Base-by-base conservation (phyloP, 164 flowering plant species). In the Macadamia integrifolia region DNA sequence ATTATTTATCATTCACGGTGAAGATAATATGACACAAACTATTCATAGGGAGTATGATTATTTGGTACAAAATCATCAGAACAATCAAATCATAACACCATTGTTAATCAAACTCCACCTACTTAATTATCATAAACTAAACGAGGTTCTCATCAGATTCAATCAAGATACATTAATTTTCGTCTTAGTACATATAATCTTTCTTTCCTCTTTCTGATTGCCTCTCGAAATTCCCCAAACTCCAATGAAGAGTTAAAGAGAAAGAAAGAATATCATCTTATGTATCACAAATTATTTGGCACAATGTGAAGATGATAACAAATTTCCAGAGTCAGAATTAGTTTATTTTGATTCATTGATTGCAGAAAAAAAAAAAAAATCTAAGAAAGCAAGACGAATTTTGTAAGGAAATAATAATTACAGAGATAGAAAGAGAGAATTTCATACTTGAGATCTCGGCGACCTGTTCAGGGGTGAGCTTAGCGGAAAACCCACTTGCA, bases 401-500 rank as follows among this genome's bases (percentile, higher is more conserved):
- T 35, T n/a, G 1, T 40, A 23, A 23, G 23, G 0, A 23, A 23
- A 23, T 23, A 18, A 13, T 13, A 61, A 17, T 35, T 3, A 10
- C 5, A 29, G 13, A 31, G n/a, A 46, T 15, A 46, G 9, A 9
- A 29, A 18, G 35, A 44, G 31, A 15, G 43, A 29, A 48, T 66
- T 9, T n/a, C 90, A 60, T 78, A 93, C 98, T 84, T 66, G 87
- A 79, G 63, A 93, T 79, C 55, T 86, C 70, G 0, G 80, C 61
- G 61, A 86, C 97, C 75, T 91, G 96, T 52, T 86, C 79, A 6
- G 93, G 86, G 35, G 98, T 91, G 17, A 94, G 91, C 78, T 86
- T 94, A 3, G 95, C 96, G 0, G 98, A 90, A 80, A 91, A 94
- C 10, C 98, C 98, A 70, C 81, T 84, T 0, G 95, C 96, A 18